Percentiles rank a stretch among this genome's conserved stretches.
These are phyloP conservation scores for Phyllostachys edulis DNA, from an alignment of 176 grass and related monocot genomes.

Conservation along the genomic window DNA sequence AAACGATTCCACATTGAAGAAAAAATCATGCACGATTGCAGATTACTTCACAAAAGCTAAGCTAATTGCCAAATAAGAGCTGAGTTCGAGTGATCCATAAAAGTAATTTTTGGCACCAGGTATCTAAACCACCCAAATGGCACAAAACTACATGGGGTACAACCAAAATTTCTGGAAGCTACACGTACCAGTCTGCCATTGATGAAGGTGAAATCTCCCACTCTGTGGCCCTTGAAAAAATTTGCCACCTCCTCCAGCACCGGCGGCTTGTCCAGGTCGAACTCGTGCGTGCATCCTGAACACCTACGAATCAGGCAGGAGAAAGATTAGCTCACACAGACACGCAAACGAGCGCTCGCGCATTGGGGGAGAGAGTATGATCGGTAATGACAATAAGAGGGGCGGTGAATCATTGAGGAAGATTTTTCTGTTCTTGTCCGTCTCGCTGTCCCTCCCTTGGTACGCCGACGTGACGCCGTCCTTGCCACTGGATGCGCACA, in stretches of 20 bases:
- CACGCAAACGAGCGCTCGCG: neutral
- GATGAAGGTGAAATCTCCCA: slow-evolving; percentile 79
- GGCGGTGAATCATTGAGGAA: too few species aligned
- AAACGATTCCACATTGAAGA: neutral
- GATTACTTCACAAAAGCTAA: neutral
- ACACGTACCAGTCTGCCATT: slow-evolving; percentile 67
- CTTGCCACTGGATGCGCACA: too few species aligned
- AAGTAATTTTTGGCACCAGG: neutral
- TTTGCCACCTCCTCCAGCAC: slow-evolving; percentile 65
- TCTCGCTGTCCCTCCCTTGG: too few species aligned
- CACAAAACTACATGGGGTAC: neutral
- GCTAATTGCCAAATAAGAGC: neutral
- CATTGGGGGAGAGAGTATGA: neutral
- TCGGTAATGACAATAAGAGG: too few species aligned
- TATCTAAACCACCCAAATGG: slow-evolving; percentile 1
- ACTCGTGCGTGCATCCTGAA: slow-evolving; percentile 76
- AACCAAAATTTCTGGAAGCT: neutral
- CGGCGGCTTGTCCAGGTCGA: slow-evolving; percentile 66
- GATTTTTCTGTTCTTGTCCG: too few species aligned
- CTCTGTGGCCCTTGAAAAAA: slow-evolving; percentile 58
- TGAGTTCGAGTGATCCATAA: neutral
- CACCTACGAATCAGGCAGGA: slow-evolving; percentile 43
- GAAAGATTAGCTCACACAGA: slow-evolving; percentile 26
- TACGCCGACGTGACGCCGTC: too few species aligned
- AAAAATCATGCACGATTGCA: neutral